Percentiles rank a stretch among this genome's conserved stretches.
phyloP scores from a whole-genome alignment of 2,329 filamentous ascomycete genomes.

The Cryphonectria nitschkei region DNA sequence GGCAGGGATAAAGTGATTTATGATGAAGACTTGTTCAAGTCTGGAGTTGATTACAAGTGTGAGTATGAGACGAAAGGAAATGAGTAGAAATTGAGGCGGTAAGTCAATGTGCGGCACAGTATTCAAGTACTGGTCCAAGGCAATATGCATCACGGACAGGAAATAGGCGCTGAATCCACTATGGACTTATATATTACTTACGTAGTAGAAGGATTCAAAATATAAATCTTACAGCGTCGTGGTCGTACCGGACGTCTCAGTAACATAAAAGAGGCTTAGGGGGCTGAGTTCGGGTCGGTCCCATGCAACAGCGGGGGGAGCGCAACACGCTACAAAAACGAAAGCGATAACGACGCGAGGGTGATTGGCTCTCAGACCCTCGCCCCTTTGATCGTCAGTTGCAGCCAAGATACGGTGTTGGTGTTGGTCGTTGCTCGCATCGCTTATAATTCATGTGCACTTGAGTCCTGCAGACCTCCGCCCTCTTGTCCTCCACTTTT shows the following conservation, averaged over 20 bases:
- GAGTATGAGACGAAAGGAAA: not conserved
- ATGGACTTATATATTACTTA: not conserved
- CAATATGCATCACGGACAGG: not conserved
- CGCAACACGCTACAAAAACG: not conserved
- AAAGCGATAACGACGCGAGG: constrained; percentile 1
- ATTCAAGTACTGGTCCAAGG: not conserved
- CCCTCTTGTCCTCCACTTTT: not conserved
- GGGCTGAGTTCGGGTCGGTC: not conserved
- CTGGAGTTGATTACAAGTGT: not conserved
- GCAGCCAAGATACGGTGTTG: not conserved
- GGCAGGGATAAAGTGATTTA: not conserved
- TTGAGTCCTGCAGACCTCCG: not conserved
- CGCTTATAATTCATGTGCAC: not conserved
- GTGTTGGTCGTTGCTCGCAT: not conserved
- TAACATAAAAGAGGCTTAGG: not conserved
- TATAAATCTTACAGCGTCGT: not conserved
- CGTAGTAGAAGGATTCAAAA: not conserved
- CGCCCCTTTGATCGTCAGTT: not conserved
- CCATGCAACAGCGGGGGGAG: not conserved
- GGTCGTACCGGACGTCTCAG: not conserved
- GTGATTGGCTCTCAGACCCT: not conserved
- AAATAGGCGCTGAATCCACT: not conserved
- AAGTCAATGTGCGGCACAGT: not conserved
- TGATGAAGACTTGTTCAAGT: not conserved
- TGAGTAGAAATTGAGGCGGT: not conserved